Evolutionary conservation across 1,139 yeast species (phyloP), one percentile per base, ranked within the genome.

Genomic region (Pichia norvegensis): DNA sequence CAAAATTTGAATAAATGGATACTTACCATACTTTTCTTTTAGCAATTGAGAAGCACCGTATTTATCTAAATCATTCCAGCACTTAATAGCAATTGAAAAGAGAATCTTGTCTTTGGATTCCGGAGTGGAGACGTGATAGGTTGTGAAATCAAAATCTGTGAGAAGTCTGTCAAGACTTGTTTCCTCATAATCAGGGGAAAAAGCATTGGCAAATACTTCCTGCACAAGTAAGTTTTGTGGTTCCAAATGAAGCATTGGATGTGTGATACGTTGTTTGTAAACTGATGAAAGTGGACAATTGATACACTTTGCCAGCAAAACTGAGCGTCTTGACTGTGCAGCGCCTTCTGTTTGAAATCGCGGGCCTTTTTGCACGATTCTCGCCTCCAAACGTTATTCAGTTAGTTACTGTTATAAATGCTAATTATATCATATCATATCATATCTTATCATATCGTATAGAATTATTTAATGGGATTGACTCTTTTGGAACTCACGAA

Each of bases 141-240:
- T 85, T 48, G 96, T 95, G 68, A 88, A 88, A 66, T 92, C 98
- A 60, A 92, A 92, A 68, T 92, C 99, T 33, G 95, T 82, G 53
- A 92, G 79, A 54, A 92, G 79, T 64, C 97, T 79, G 66, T 92
- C 97, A 57, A 92, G 74, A n/a, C 84, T 72, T 51, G 79, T 70
- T 4, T 83, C 79, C 17, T 57, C 65, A 37, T 59, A 59, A 31
- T 58, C 61, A 8, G 62, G 59, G 5, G 62, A 60, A 23, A 68
- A 54, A 4, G 73, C 73, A 47, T 67, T 72, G 17, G 66, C 58
- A 35, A 74, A 61, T 1, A 77, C 67, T 53, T 72, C 73, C 50
- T 70, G 69, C 46, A 74, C 62, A 43, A 74, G 62, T 44, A 72
- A 56, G 51, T 74, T 74, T 45, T 71, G 68, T 20, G 73, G 69